Evolutionary conservation across 495 filamentous ascomycete genomes (phyloP).

Genomic region (Tuber umbilicatum): DNA sequence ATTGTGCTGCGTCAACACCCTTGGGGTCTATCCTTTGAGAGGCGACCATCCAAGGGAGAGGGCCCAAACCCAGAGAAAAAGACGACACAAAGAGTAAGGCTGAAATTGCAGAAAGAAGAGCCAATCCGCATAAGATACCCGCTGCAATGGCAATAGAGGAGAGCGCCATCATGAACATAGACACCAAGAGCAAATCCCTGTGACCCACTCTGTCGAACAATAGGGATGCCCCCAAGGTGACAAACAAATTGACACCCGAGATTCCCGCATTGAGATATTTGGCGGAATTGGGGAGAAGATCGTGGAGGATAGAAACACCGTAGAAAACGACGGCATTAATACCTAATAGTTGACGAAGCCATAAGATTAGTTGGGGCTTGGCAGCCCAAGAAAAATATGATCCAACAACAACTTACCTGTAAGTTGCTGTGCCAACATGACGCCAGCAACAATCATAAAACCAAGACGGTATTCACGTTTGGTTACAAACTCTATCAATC

Average conservation of each 20-base stretch:
- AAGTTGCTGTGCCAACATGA: constrained; percentile 86
- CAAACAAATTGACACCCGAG: constrained; percentile 77
- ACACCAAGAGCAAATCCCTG: constrained; percentile 70
- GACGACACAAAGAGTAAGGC: constrained; percentile 77
- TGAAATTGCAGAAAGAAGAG: constrained; percentile 68
- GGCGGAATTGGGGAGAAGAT: constrained; percentile 67
- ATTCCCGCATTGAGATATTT: constrained; percentile 76
- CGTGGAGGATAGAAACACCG: constrained; percentile 75
- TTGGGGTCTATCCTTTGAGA: constrained; percentile 81
- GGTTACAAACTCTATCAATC: constrained; percentile 22
- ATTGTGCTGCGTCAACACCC: constrained; percentile 83
- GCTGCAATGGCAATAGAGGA: constrained; percentile 67
- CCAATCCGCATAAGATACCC: constrained; percentile 62
- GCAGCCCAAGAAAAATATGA: too few species aligned
- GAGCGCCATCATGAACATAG: constrained; percentile 73
- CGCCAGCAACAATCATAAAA: constrained; percentile 73
- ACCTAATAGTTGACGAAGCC: constrained; percentile 38
- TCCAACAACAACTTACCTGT: too few species aligned
- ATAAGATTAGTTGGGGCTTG: not conserved
- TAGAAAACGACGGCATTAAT: constrained; percentile 99
- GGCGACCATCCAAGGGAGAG: constrained; percentile 87
- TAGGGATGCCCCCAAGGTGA: constrained; percentile 71
- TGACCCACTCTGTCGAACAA: constrained; percentile 80
- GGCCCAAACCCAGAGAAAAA: constrained; percentile 87
- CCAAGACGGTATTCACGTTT: constrained; percentile 59